Evolutionary conservation across 2,329 filamentous ascomycete species (phyloP).

Genomic region (Nothomitra cinnamomea): DNA sequence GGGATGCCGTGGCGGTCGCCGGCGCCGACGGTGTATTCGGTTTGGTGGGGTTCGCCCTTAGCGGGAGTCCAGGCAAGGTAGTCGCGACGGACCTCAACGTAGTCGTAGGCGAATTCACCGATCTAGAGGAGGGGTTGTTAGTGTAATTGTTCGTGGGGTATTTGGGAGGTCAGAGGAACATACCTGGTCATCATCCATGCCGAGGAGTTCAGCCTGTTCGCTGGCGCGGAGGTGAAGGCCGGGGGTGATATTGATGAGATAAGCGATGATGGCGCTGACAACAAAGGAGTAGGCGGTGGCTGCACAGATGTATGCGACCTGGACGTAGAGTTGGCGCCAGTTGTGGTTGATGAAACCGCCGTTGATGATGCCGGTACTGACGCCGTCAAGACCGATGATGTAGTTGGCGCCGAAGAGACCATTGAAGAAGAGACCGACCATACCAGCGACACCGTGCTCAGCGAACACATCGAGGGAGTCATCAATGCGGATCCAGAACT

Average conservation of each 20-base stretch:
- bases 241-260: slow-evolving; percentile 56
- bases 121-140: slow-evolving; percentile 24
- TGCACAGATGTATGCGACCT: slow-evolving; percentile 59
- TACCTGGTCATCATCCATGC: slow-evolving; percentile 71
- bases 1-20: slow-evolving; percentile 48
- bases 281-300: slow-evolving; percentile 51
- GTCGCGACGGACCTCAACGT: slow-evolving; percentile 74
- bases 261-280: slow-evolving; percentile 57
- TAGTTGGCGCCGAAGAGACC: slow-evolving; percentile 51
- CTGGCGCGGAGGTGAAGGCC: slow-evolving; percentile 64
- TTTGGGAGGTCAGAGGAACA: neutral
- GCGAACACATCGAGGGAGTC: slow-evolving; percentile 58
- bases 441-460: slow-evolving; percentile 52
- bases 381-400: slow-evolving; percentile 59
- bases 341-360: slow-evolving; percentile 65
- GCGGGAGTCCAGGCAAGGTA: slow-evolving; percentile 78
- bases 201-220: slow-evolving; percentile 68
- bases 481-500: slow-evolving; percentile 42
- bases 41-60: slow-evolving; percentile 43
- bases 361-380: slow-evolving; percentile 44
- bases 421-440: slow-evolving; percentile 56
- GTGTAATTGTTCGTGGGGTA: neutral
- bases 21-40: slow-evolving; percentile 45
- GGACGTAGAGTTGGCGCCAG: slow-evolving; percentile 59
- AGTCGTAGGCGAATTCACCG: slow-evolving; percentile 80